Evolutionary conservation across 1,284 basidiomycete species (phyloP).

Genomic region (Leccinum insigne): DNA sequence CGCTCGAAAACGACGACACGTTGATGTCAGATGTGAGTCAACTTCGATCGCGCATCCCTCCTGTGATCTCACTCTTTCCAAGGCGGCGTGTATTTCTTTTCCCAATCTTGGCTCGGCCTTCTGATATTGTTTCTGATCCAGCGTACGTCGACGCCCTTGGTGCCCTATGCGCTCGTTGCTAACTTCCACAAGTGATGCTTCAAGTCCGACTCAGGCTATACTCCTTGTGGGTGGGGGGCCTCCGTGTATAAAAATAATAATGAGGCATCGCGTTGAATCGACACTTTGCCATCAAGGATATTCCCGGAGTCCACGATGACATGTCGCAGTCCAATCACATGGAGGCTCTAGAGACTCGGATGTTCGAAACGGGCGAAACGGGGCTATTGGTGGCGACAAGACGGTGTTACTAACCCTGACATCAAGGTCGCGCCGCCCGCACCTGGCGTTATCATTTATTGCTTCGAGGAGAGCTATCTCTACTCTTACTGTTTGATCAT

Average conservation of each 20-base stretch:
- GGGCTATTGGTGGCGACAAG: constrained; percentile 19
- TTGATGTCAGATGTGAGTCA: not conserved
- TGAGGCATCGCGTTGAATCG: no score
- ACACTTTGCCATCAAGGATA: no score
- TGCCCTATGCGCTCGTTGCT: not conserved
- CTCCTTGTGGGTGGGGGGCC: not conserved
- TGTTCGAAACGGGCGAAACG: no score
- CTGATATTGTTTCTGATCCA: constrained; percentile 1
- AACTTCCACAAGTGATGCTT: constrained; percentile 1
- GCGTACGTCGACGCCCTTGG: not conserved
- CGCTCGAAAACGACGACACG: not conserved
- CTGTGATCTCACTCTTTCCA: not conserved
- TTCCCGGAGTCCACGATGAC: no score
- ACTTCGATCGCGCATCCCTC: not conserved
- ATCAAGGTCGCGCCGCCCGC: constrained; percentile 79
- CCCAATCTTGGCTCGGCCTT: not conserved
- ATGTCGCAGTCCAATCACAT: no score
- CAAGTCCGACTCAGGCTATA: not conserved
- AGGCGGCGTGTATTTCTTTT: not conserved
- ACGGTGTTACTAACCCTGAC: constrained; percentile 67
- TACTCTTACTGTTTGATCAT: constrained; percentile 80
- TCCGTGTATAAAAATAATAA: no score
- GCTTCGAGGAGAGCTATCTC: constrained; percentile 86
- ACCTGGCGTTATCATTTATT: constrained; percentile 91
- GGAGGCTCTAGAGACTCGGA: no score